These are phyloP conservation scores for Calonectria hongkongensis DNA, from an alignment of 2,329 filamentous ascomycete species.

Conservation along the genomic window DNA sequence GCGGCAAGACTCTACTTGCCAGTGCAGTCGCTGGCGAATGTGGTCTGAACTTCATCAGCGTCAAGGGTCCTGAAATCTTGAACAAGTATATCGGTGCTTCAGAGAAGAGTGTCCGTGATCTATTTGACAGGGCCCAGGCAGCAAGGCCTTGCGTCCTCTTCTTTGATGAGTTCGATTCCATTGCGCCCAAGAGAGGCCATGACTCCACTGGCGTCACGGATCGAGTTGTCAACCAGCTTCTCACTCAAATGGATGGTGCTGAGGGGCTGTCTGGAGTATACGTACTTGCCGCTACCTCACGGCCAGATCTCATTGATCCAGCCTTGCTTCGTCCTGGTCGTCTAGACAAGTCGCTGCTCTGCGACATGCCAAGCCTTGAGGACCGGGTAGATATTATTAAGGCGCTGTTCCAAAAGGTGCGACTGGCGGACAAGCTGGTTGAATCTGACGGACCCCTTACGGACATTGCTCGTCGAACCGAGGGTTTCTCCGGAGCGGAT, in stretches of 20 bases:
- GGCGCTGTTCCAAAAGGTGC: constrained; percentile 88
- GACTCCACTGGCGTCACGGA: constrained; percentile 99
- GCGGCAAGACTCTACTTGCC: constrained; percentile 96
- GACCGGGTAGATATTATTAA: constrained; percentile 92
- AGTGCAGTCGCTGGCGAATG: constrained; percentile 98
- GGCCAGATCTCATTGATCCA: constrained; percentile 96
- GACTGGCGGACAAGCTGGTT: constrained; percentile 80
- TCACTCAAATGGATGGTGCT: constrained; percentile 99
- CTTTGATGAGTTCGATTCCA: constrained; percentile 99
- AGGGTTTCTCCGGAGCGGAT: constrained; percentile 95
- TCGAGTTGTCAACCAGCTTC: constrained; percentile 96
- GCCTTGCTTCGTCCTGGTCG: constrained; percentile 93
- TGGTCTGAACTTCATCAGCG: constrained; percentile 97
- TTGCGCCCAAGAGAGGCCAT: constrained; percentile 96
- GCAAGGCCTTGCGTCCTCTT: constrained; percentile 96
- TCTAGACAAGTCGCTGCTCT: constrained; percentile 93
- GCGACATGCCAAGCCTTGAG: constrained; percentile 86
- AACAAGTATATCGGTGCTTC: constrained; percentile 99
- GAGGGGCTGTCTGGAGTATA: constrained; percentile 97
- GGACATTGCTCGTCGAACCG: constrained; percentile 87
- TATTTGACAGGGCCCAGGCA: constrained; percentile 94
- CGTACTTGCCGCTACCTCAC: constrained; percentile 93
- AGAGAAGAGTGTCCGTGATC: constrained; percentile 95
- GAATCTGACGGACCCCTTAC: constrained; percentile 73
- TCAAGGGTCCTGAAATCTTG: constrained; percentile 97